phyloP scores from a whole-genome alignment of 2,329 filamentous ascomycete genomes.

The Macrophomina tecta region DNA sequence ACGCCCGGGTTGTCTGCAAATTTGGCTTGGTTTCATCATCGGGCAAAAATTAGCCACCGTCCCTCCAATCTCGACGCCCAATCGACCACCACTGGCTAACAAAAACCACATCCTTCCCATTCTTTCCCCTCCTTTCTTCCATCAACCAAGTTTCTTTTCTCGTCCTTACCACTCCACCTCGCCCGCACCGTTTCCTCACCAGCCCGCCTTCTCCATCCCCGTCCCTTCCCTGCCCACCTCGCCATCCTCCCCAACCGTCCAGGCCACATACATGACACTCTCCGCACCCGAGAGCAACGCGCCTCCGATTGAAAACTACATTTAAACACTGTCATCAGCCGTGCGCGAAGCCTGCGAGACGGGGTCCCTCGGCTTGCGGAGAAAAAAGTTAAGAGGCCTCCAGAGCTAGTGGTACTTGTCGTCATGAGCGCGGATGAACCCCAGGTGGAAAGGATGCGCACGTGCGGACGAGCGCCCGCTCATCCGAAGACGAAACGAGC shows the following conservation, averaged over 20 bases:
- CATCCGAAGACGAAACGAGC: background rate
- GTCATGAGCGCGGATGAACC: background rate
- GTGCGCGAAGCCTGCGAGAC: background rate
- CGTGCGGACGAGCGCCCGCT: background rate
- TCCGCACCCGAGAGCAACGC: background rate
- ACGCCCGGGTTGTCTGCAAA: constrained; percentile 26
- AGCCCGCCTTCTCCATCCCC: background rate
- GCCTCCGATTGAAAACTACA: constrained; percentile 29
- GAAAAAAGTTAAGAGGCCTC: background rate
- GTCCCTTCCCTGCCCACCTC: background rate
- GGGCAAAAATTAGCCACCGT: constrained; percentile 1
- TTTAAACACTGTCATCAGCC: constrained; percentile 17
- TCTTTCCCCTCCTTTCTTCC: background rate
- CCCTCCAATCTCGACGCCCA: background rate
- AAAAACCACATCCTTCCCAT: background rate
- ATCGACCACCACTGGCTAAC: background rate
- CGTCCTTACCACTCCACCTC: background rate
- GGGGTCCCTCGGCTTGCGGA: background rate
- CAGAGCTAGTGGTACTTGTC: background rate
- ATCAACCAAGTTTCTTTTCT: background rate
- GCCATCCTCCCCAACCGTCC: background rate
- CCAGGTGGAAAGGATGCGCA: background rate
- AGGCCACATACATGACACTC: background rate
- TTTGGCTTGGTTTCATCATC: constrained; percentile 29
- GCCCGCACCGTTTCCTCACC: background rate